Conservation (phyloP, 331 rosid genomes). For the Pyracantha coccinea region DNA sequence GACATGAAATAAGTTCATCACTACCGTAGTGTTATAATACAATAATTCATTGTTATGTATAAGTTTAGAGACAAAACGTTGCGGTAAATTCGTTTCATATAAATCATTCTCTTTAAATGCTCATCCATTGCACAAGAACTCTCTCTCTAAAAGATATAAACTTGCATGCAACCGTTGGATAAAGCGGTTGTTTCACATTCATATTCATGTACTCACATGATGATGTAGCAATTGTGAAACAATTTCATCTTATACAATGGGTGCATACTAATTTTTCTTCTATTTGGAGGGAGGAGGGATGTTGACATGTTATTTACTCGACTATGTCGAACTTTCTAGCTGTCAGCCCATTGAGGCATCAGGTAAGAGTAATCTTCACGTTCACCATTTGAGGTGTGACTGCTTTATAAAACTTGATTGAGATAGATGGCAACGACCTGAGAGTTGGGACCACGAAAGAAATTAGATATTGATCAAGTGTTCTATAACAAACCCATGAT, state of each 20-base stretch:
- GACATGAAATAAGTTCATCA: too few species aligned
- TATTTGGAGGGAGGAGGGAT: neutral
- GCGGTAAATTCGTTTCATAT: too few species aligned
- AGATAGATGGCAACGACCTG: constrained; percentile 4
- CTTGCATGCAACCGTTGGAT: too few species aligned
- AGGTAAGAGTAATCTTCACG: constrained; percentile 11
- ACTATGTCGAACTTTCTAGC: constrained; percentile 12
- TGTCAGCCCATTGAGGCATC: constrained; percentile 7
- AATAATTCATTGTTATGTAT: neutral
- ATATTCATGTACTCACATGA: neutral
- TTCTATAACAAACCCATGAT: neutral
- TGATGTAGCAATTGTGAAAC: neutral
- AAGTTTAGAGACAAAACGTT: too few species aligned
- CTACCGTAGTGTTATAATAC: too few species aligned
- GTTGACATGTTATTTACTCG: neutral
- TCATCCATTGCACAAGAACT: neutral
- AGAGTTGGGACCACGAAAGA: neutral
- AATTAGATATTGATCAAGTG: neutral
- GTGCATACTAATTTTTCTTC: neutral
- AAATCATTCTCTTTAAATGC: neutral
- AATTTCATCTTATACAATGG: neutral
- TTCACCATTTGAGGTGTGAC: constrained; percentile 11
- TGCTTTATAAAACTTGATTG: neutral
- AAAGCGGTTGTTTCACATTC: too few species aligned
- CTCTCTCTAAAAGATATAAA: too few species aligned